Conservation (phyloP, 2,329 filamentous ascomycete genomes). For the Blastomyces parvus region DNA sequence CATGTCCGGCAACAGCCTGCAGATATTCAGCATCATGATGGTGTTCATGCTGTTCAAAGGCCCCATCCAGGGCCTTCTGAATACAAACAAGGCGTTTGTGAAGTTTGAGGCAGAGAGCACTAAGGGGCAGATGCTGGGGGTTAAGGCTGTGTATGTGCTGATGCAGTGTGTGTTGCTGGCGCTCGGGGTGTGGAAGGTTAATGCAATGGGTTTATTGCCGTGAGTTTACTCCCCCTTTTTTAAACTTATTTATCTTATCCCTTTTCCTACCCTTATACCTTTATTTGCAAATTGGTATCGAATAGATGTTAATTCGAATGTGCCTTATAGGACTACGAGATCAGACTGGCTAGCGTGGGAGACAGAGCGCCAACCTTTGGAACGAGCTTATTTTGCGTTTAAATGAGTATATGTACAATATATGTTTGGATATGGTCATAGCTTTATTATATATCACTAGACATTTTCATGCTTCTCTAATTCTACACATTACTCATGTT, state of each 20-base stretch:
- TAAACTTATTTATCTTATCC: slow-evolving; percentile 3
- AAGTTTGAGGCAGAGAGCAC: slow-evolving; percentile 80
- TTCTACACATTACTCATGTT: background rate
- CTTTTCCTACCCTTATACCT: background rate
- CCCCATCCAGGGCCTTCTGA: slow-evolving; percentile 73
- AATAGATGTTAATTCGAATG: slow-evolving; percentile 18
- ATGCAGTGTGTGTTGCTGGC: slow-evolving; percentile 79
- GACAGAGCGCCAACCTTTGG: slow-evolving; percentile 57
- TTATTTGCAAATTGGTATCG: background rate
- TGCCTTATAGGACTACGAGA: slow-evolving; percentile 58
- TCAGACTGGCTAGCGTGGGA: slow-evolving; percentile 99
- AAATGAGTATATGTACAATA: slow-evolving; percentile 19
- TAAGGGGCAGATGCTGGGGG: slow-evolving; percentile 60
- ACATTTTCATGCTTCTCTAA: background rate
- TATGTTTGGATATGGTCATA: background rate
- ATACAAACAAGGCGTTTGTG: slow-evolving; percentile 79
- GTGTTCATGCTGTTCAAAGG: slow-evolving; percentile 99
- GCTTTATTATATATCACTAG: background rate
- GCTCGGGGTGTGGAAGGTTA: slow-evolving; percentile 91
- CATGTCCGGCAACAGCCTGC: slow-evolving; percentile 96
- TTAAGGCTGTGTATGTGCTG: slow-evolving; percentile 77
- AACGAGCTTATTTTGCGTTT: slow-evolving; percentile 56
- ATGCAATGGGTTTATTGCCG: slow-evolving; percentile 90
- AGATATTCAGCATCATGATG: slow-evolving; percentile 99
- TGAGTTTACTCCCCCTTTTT: slow-evolving; percentile 40